Conservation (phyloP, 1,139 yeast genomes). For the Pneumocystis jirovecii region DNA sequence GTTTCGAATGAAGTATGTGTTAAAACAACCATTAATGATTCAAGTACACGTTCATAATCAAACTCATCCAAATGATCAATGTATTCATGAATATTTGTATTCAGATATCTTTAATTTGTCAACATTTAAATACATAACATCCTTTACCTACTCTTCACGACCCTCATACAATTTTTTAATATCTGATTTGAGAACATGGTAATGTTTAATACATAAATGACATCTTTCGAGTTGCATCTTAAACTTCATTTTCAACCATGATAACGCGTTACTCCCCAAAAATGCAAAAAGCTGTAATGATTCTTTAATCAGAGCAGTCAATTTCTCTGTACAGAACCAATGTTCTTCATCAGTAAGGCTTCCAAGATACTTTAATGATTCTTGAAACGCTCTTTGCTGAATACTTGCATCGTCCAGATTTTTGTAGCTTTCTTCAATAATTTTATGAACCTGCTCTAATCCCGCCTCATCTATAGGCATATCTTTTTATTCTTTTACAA, state of each 20-base stretch:
- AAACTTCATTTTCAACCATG: conserved; percentile 15
- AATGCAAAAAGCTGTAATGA: conserved; percentile 14
- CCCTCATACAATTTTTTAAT: conserved; percentile 9
- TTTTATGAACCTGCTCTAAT: neutral
- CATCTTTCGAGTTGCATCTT: conserved; percentile 14
- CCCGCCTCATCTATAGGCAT: neutral
- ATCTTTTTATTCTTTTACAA: neutral
- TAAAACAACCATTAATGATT: conserved; percentile 12
- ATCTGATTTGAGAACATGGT: conserved; percentile 13
- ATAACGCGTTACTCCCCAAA: conserved; percentile 13
- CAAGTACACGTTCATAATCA: conserved; percentile 16
- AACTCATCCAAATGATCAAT: conserved; percentile 14
- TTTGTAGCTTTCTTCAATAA: neutral
- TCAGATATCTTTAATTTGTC: conserved; percentile 9
- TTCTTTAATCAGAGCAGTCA: conserved; percentile 8
- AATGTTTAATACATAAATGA: conserved; percentile 15
- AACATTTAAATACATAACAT: neutral
- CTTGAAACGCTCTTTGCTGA: neutral
- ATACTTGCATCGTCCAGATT: neutral
- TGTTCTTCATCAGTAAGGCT: conserved; percentile 9
- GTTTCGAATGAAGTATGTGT: conserved; percentile 7
- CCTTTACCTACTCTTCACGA: neutral
- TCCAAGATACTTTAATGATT: conserved; percentile 12
- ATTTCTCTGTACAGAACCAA: conserved; percentile 9
- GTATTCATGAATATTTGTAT: conserved; percentile 15